Conservation (phyloP, 106 monocot species). For the Dioscorea zingiberensis region DNA sequence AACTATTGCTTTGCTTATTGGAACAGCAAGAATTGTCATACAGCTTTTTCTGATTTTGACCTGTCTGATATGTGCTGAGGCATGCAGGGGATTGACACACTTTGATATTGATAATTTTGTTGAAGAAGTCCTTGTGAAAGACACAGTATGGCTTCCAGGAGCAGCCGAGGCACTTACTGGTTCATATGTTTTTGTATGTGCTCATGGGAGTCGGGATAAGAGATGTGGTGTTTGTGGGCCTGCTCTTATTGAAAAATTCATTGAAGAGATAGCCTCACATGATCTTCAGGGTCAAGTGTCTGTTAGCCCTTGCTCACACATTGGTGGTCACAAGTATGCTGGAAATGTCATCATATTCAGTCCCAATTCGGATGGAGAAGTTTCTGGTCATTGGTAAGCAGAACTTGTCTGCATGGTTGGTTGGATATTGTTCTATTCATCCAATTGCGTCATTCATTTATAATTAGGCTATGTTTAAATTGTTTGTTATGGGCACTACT, state of each 20-base stretch:
- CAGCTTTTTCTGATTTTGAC: too few relatives aligned
- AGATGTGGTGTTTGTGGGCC: slow-evolving; percentile 96
- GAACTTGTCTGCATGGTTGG: too few relatives aligned
- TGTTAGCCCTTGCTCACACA: slow-evolving; percentile 83
- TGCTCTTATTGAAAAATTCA: slow-evolving; percentile 63
- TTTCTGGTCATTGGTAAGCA: slow-evolving; percentile 74
- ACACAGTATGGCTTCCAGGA: slow-evolving; percentile 73
- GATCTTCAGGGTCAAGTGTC: slow-evolving; percentile 59
- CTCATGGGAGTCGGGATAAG: slow-evolving; percentile 82
- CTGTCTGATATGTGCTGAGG: too few relatives aligned
- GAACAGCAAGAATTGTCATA: slow-evolving; percentile 26
- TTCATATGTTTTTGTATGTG: slow-evolving; percentile 90
- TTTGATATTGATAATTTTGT: slow-evolving; percentile 88
- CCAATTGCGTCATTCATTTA: background rate
- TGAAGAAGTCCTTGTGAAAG: slow-evolving; percentile 85
- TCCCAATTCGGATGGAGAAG: slow-evolving; percentile 40
- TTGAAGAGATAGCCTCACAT: slow-evolving; percentile 55
- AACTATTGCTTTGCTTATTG: background rate
- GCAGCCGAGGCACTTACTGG: slow-evolving; percentile 46
- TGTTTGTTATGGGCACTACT: background rate
- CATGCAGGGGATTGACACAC: slow-evolving; percentile 77
- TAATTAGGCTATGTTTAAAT: slow-evolving; percentile 12
- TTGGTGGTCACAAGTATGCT: slow-evolving; percentile 98
- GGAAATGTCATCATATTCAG: slow-evolving; percentile 92
- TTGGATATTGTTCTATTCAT: too few relatives aligned